Evolutionary conservation across 1,284 basidiomycete species (phyloP).

Genomic region (Xanthoconium separans): DNA sequence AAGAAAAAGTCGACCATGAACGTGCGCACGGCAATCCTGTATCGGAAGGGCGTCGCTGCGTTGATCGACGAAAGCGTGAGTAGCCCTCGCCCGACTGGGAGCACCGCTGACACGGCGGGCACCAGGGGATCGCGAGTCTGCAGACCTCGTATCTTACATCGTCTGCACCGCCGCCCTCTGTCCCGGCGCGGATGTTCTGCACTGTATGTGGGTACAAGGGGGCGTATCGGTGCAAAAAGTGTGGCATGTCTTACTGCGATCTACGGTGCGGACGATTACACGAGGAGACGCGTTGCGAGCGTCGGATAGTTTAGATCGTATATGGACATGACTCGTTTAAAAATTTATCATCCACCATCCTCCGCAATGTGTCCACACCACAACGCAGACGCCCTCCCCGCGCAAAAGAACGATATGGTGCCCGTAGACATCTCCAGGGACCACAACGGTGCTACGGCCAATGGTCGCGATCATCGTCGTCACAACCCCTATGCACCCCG

Average conservation of each 20-base stretch:
- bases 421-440: conserved; percentile 17
- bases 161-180: conserved; percentile 43
- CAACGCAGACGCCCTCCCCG: conserved; percentile 9
- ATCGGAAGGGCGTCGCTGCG: conserved; percentile 71
- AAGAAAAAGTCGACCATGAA: conserved; percentile 82
- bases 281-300: conserved; percentile 61
- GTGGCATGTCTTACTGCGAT: conserved; percentile 60
- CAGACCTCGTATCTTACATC: conserved; percentile 61
- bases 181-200: conserved; percentile 57
- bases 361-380: conserved; percentile 23
- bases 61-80: conserved; percentile 79
- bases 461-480: conserved; percentile 42
- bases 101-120: neutral
- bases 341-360: neutral
- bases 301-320: conserved; percentile 42
- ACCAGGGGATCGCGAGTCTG: conserved; percentile 56
- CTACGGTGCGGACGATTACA: conserved; percentile 55
- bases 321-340: neutral
- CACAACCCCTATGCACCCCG: conserved; percentile 84
- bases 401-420: conserved; percentile 24
- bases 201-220: conserved; percentile 72
- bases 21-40: conserved; percentile 73
- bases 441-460: conserved; percentile 15
- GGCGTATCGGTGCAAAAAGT: conserved; percentile 58
- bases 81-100: conserved; percentile 7